Evolutionary conservation across 805 yeast genomes (phyloP).

Genomic region (Candida stauntonica): DNA sequence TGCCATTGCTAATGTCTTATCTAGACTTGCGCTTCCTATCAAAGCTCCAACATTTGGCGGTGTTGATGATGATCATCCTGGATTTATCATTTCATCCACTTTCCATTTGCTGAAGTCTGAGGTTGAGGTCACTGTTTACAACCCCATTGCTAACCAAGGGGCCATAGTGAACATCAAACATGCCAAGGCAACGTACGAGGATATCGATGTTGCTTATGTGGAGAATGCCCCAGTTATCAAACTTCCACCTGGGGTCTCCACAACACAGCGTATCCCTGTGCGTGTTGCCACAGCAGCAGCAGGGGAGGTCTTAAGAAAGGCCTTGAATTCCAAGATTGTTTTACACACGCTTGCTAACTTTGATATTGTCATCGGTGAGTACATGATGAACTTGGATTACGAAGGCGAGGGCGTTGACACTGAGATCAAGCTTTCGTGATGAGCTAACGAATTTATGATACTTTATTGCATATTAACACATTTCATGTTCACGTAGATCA

Average conservation of each 20-base stretch:
- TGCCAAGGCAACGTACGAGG: slow-evolving; percentile 47
- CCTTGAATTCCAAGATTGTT: slow-evolving; percentile 45
- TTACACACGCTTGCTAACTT: slow-evolving; percentile 45
- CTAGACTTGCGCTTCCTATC: slow-evolving; percentile 27
- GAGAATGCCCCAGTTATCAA: slow-evolving; percentile 36
- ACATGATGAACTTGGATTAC: slow-evolving; percentile 39
- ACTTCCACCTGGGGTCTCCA: slow-evolving; percentile 49
- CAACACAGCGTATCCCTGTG: slow-evolving; percentile 47
- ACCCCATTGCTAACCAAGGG: slow-evolving; percentile 48
- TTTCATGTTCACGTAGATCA: neutral
- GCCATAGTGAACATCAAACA: slow-evolving; percentile 37
- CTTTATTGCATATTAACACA: slow-evolving; percentile 3
- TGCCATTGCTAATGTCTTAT: slow-evolving; percentile 25
- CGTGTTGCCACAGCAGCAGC: slow-evolving; percentile 40
- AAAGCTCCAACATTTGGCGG: slow-evolving; percentile 25
- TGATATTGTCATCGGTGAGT: slow-evolving; percentile 36
- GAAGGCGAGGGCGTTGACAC: slow-evolving; percentile 42
- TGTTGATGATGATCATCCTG: slow-evolving; percentile 19
- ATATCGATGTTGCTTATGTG: slow-evolving; percentile 42
- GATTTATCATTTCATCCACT: slow-evolving; percentile 45
- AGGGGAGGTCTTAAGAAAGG: slow-evolving; percentile 44
- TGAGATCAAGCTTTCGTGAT: slow-evolving; percentile 32
- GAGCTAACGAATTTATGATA: slow-evolving; percentile 18
- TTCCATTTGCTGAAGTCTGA: slow-evolving; percentile 54
- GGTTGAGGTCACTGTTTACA: slow-evolving; percentile 47